A percentile compares a stretch with the other conserved stretches of the same genome.
phyloP scores from a whole-genome alignment of 805 yeast species.

The Nakazawaea wickerhamii region DNA sequence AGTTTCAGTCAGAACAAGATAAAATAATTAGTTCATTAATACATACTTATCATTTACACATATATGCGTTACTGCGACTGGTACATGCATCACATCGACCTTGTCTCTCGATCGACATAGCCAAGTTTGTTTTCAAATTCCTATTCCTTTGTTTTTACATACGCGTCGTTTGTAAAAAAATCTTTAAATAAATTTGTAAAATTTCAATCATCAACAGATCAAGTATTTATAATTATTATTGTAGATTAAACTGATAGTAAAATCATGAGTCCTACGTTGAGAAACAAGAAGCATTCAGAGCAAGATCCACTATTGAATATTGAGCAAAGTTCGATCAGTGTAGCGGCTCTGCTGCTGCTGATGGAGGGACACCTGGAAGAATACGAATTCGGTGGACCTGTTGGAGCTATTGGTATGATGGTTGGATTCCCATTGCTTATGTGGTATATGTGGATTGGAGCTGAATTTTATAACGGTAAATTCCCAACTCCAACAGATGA shows the following conservation, averaged over 20 bases:
- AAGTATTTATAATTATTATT: too few relatives aligned
- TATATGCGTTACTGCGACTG: too few relatives aligned
- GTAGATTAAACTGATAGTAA: not conserved
- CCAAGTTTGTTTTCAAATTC: too few relatives aligned
- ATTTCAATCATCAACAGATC: too few relatives aligned
- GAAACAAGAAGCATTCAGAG: not conserved
- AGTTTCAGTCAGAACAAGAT: conserved; percentile 19
- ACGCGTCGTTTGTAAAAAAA: too few relatives aligned
- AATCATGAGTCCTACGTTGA: not conserved
- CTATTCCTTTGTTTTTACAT: too few relatives aligned
- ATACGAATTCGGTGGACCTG: conserved; percentile 91
- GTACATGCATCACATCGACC: too few relatives aligned
- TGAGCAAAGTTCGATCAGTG: too few relatives aligned
- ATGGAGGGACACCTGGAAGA: conserved; percentile 44
- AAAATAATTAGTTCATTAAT: too few relatives aligned
- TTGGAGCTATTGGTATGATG: conserved; percentile 89
- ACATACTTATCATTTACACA: too few relatives aligned
- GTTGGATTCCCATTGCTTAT: conserved; percentile 85
- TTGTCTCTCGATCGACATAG: too few relatives aligned
- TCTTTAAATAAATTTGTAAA: too few relatives aligned
- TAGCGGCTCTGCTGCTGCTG: not conserved
- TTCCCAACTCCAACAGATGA: conserved; percentile 62
- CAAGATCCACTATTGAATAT: not conserved
- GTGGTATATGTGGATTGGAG: conserved; percentile 96
- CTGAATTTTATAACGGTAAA: conserved; percentile 69